These are phyloP conservation scores for Umbelopsis sp. DNA, from an alignment of 371 early-diverging fungal species.

Conservation along the genomic window DNA sequence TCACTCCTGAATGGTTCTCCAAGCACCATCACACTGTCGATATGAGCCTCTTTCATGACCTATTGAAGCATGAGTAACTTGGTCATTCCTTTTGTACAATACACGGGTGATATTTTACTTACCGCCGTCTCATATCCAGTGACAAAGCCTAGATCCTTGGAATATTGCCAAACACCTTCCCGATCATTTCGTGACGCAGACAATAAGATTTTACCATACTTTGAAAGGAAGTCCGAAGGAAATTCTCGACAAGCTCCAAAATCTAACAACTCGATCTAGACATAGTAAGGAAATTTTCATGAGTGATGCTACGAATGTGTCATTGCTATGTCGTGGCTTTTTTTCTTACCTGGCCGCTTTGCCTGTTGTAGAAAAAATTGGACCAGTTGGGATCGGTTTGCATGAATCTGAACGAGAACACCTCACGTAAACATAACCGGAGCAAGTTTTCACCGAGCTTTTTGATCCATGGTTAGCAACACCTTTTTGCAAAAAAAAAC, in stretches of 20 bases:
- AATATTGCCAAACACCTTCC: constrained; percentile 76
- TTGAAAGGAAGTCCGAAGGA: constrained; percentile 68
- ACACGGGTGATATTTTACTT: constrained; percentile 19
- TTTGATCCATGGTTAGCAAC: too few relatives aligned
- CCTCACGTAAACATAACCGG: constrained; percentile 84
- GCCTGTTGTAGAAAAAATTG: constrained; percentile 89
- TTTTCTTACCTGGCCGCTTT: constrained; percentile 47
- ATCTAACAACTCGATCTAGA: constrained; percentile 81
- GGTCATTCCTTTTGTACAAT: not conserved
- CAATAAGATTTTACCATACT: constrained; percentile 77
- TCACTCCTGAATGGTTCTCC: constrained; percentile 83
- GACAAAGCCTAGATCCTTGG: constrained; percentile 85
- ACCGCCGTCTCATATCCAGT: constrained; percentile 90
- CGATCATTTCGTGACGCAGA: constrained; percentile 79
- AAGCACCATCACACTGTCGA: constrained; percentile 84
- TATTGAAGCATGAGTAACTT: constrained; percentile 21
- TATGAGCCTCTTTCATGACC: constrained; percentile 88
- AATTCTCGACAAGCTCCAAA: constrained; percentile 95
- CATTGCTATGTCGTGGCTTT: too few relatives aligned
- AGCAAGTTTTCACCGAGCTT: constrained; percentile 63
- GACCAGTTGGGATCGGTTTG: constrained; percentile 99
- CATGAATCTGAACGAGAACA: constrained; percentile 94
- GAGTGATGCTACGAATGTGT: not conserved
- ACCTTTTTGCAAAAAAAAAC: too few relatives aligned
- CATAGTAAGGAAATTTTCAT: not conserved